Percentiles rank a stretch among this genome's conserved stretches.
These are phyloP conservation scores for Chlorella vulgaris DNA, from an alignment of 139 green algal genomes.

Conservation along the genomic window DNA sequence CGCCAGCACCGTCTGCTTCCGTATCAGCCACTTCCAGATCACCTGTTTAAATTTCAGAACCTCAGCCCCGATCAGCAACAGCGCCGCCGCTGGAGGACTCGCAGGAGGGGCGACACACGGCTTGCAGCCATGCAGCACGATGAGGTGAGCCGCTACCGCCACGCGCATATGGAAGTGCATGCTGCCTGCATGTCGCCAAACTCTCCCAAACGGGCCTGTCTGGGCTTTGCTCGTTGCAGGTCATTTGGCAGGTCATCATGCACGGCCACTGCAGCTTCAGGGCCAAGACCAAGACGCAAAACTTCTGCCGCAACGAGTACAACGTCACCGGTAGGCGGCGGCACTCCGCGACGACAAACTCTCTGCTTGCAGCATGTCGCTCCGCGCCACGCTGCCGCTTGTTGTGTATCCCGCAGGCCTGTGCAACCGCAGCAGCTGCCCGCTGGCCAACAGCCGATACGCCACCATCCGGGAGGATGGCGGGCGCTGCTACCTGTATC, in stretches of 20 bases:
- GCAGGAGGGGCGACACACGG: not conserved
- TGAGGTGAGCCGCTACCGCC: conserved; percentile 19
- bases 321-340: conserved; percentile 87
- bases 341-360: not conserved
- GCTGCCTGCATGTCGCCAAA: conserved; percentile 18
- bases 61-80: no score
- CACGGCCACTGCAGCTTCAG: conserved; percentile 96
- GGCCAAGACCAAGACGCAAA: conserved; percentile 88
- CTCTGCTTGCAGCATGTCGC: not conserved
- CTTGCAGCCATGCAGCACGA: conserved; percentile 47
- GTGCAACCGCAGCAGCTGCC: conserved; percentile 93
- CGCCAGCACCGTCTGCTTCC: no score
- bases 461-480: conserved; percentile 87
- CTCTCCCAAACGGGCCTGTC: not conserved
- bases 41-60: no score
- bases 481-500: conserved; percentile 91
- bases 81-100: not conserved
- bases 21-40: no score
- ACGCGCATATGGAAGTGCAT: not conserved
- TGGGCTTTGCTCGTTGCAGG: conserved; percentile 15
- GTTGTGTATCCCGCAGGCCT: conserved; percentile 68
- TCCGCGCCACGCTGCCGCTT: not conserved
- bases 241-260: conserved; percentile 91
- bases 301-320: conserved; percentile 98
- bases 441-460: conserved; percentile 96